Evolutionary conservation across 2,329 filamentous ascomycete genomes (phyloP).

Genomic region (Zopfia rhizophila): DNA sequence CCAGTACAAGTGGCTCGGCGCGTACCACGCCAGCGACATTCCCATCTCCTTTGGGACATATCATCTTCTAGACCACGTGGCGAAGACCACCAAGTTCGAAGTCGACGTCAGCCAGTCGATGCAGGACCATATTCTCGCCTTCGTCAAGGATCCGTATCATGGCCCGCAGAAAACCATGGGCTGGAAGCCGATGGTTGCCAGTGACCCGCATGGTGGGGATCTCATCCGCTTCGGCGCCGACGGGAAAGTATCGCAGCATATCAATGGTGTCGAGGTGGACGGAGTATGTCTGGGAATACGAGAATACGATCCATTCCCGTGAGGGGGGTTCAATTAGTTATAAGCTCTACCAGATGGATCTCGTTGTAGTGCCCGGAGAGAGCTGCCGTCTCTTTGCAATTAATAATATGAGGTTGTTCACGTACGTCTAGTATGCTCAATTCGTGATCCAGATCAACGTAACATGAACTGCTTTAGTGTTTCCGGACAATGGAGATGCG

Average conservation of each 20-base stretch:
- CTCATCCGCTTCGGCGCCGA: slow-evolving; percentile 24
- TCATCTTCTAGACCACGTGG: slow-evolving; percentile 17
- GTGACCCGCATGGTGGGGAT: slow-evolving; percentile 18
- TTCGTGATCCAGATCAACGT: no score
- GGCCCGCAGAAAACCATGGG: slow-evolving; percentile 20
- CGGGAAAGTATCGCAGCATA: slow-evolving; percentile 19
- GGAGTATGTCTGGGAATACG: slow-evolving; percentile 22
- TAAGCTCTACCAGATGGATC: no score
- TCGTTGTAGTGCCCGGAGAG: no score
- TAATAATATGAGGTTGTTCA: no score
- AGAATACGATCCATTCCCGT: slow-evolving; percentile 23
- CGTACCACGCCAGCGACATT: slow-evolving; percentile 35
- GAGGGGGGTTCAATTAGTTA: not conserved
- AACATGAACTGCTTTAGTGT: no score
- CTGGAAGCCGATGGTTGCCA: slow-evolving; percentile 19
- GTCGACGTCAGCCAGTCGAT: slow-evolving; percentile 41
- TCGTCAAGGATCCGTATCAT: slow-evolving; percentile 38
- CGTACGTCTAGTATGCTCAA: no score
- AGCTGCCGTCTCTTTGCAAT: no score
- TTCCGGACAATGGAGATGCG: no score
- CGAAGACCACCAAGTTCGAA: slow-evolving; percentile 31
- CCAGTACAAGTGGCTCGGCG: slow-evolving; percentile 30
- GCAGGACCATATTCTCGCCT: slow-evolving; percentile 45
- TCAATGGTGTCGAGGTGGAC: slow-evolving; percentile 24
- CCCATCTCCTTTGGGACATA: slow-evolving; percentile 41